These are phyloP conservation scores for Sclerotinia subarctica DNA, from an alignment of 2,329 filamentous ascomycete species.

Conservation along the genomic window DNA sequence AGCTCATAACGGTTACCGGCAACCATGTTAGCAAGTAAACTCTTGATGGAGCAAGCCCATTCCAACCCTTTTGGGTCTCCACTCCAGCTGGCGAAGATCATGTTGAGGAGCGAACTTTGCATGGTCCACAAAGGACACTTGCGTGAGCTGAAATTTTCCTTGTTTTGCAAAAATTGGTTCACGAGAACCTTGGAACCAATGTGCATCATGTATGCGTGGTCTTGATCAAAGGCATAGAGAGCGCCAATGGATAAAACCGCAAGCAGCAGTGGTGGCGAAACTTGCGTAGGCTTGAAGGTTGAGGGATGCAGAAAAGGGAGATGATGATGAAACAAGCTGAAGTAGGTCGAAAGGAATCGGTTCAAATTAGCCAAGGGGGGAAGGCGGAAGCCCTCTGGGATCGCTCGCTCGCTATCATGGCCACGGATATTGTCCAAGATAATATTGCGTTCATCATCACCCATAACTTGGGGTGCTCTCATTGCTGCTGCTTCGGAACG, in stretches of 20 bases:
- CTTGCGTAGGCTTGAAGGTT: constrained; percentile 78
- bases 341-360: constrained; percentile 91
- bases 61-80: constrained; percentile 95
- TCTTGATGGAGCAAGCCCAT: constrained; percentile 99
- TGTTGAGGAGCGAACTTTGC: constrained; percentile 94
- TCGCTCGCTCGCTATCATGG: constrained; percentile 75
- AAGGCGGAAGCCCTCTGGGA: constrained; percentile 86
- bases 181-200: constrained; percentile 97
- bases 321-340: constrained; percentile 95
- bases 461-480: constrained; percentile 73
- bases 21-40: constrained; percentile 96
- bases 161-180: constrained; percentile 95
- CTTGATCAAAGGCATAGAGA: constrained; percentile 93
- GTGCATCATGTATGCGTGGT: constrained; percentile 94
- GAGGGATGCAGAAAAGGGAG: constrained; percentile 91
- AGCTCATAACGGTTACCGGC: constrained; percentile 95
- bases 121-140: constrained; percentile 98
- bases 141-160: constrained; percentile 96
- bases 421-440: constrained; percentile 84
- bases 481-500: constrained; percentile 53
- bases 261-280: constrained; percentile 78
- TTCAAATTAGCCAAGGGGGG: constrained; percentile 80
- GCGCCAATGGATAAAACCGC: constrained; percentile 94
- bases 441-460: constrained; percentile 78
- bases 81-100: constrained; percentile 99